These are phyloP conservation scores for Naganishia sp. DNA, from an alignment of 1,284 basidiomycete species.

Conservation along the genomic window DNA sequence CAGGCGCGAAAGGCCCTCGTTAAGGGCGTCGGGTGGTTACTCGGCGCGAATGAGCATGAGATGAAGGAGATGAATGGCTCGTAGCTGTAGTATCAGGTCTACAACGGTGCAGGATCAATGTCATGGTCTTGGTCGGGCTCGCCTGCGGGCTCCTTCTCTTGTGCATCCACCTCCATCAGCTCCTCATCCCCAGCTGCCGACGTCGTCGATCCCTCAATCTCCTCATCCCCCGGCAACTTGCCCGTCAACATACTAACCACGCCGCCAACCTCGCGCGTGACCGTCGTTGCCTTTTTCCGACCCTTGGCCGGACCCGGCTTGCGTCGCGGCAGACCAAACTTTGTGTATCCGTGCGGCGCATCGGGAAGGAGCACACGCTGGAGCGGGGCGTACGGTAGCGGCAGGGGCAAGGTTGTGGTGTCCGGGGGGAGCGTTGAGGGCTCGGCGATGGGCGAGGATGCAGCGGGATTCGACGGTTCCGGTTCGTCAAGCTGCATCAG, in stretches of 20 bases:
- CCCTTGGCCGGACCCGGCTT: constrained; percentile 17
- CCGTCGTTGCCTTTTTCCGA: constrained; percentile 8
- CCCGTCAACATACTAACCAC: constrained; percentile 11
- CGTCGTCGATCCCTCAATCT: background rate
- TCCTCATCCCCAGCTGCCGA: background rate
- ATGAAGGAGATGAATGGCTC: constrained; percentile 34
- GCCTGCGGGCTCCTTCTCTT: background rate
- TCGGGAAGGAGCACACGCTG: constrained; percentile 17
- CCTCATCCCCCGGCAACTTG: background rate
- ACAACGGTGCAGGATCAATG: background rate
- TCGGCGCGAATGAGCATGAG: constrained; percentile 52
- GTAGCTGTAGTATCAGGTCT: background rate
- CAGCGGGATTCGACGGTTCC: background rate
- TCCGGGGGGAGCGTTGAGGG: background rate
- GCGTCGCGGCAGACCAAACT: constrained; percentile 12
- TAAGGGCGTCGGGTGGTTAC: constrained; percentile 53
- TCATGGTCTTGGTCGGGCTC: background rate
- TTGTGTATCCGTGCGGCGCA: constrained; percentile 29
- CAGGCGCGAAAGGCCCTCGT: constrained; percentile 50
- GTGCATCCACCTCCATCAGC: background rate
- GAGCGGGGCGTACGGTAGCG: background rate
- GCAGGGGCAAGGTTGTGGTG: background rate
- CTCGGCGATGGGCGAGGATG: background rate
- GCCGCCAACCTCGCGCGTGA: background rate
- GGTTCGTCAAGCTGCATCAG: constrained; percentile 10